Evolutionary conservation across 2,329 filamentous ascomycete genomes (phyloP).

Genomic region (Fusarium haematococcum): DNA sequence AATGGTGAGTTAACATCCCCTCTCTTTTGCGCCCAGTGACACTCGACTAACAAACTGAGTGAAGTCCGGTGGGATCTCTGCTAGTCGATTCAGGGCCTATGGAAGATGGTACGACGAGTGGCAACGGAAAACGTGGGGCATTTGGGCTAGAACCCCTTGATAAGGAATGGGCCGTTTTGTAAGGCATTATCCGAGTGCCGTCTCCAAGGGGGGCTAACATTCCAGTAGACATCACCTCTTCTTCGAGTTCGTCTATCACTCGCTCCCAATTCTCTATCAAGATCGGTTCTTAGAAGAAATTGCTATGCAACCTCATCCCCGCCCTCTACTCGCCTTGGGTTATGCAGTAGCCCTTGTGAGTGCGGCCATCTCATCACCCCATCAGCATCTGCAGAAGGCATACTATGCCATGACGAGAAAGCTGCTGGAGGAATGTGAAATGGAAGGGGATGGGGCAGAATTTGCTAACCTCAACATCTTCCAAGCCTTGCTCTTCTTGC

Average conservation of each 20-base stretch:
- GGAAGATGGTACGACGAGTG: not conserved
- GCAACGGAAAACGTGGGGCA: not conserved
- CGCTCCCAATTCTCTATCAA: not conserved
- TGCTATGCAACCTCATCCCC: not conserved
- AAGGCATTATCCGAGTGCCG: fast-evolving
- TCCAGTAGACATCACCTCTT: not conserved
- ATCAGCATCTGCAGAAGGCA: not conserved
- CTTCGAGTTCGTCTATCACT: not conserved
- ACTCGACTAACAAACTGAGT: not conserved
- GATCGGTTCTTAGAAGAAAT: not conserved
- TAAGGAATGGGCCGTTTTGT: not conserved
- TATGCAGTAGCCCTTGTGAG: not conserved
- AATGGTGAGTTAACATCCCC: not conserved
- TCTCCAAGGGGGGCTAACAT: not conserved
- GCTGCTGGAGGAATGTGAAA: not conserved
- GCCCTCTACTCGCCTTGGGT: not conserved
- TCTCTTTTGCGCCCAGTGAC: no score
- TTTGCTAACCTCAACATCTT: not conserved
- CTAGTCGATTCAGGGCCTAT: not conserved
- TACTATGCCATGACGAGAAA: not conserved
- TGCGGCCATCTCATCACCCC: not conserved
- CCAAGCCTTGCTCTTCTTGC: not conserved
- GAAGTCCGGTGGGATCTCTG: not conserved
- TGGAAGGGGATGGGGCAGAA: not conserved
- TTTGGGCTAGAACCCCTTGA: not conserved